Evolutionary conservation across 257 asterid species (phyloP).

Genomic region (Nicotiana otophora): DNA sequence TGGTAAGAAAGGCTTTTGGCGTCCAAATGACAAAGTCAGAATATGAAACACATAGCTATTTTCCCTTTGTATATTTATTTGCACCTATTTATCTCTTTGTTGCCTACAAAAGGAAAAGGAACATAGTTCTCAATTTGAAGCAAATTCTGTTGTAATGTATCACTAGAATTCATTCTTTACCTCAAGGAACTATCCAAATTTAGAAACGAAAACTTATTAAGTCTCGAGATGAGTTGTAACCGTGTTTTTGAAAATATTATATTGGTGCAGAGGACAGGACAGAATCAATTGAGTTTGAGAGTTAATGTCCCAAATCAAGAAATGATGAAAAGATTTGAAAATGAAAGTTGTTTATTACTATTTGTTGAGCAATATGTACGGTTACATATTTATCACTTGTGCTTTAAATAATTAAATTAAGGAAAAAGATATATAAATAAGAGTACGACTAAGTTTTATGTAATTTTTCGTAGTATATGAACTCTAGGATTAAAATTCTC

Average conservation of each 20-base stretch:
- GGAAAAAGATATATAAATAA: neutral
- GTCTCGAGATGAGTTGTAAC: too few relatives aligned
- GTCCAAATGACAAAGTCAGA: conserved; percentile 31
- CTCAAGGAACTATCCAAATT: neutral
- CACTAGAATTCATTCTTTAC: neutral
- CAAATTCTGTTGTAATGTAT: neutral
- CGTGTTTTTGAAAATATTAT: too few relatives aligned
- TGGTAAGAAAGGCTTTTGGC: conserved; percentile 60
- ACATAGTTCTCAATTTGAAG: neutral
- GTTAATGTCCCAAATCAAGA: neutral
- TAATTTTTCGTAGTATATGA: neutral
- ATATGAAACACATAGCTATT: neutral
- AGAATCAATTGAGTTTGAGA: neutral
- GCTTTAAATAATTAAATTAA: neutral
- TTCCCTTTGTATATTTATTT: neutral
- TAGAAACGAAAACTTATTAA: neutral
- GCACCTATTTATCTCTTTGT: neutral
- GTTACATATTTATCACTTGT: neutral
- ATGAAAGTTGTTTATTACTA: neutral
- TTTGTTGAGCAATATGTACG: neutral
- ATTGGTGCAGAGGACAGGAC: neutral
- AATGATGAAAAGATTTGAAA: neutral
- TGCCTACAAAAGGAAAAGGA: neutral
- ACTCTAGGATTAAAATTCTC: neutral
- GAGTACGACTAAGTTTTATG: neutral